These are phyloP conservation scores for Neurospora sp. DNA, from an alignment of 495 filamentous ascomycete genomes.

Conservation along the genomic window DNA sequence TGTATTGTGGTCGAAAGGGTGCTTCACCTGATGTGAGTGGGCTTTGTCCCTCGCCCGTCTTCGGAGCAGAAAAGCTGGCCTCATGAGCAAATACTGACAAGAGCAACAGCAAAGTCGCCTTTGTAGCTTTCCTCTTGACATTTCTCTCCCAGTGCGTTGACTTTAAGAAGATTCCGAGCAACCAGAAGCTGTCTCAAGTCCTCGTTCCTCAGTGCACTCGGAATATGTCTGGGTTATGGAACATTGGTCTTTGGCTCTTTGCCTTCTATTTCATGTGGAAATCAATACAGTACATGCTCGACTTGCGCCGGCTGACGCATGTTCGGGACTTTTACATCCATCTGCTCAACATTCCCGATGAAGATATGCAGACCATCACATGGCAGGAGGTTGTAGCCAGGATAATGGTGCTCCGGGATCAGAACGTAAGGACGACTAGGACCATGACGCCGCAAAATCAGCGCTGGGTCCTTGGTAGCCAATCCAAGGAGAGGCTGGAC, in stretches of 20 bases:
- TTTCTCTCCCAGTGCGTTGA: slow-evolving; percentile 85
- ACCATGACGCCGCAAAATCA: slow-evolving; percentile 36
- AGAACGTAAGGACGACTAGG: slow-evolving; percentile 73
- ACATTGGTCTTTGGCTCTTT: slow-evolving; percentile 73
- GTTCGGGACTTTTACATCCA: slow-evolving; percentile 86
- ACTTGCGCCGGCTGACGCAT: slow-evolving; percentile 60
- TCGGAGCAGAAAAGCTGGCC: slow-evolving; percentile 30
- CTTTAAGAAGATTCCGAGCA: slow-evolving; percentile 63
- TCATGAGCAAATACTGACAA: slow-evolving; percentile 10
- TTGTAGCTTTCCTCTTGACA: slow-evolving; percentile 74
- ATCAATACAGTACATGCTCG: slow-evolving; percentile 62
- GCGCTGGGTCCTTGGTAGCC: slow-evolving; percentile 62
- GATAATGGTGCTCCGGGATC: slow-evolving; percentile 77
- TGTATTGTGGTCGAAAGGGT: slow-evolving; percentile 66
- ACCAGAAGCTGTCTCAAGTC: slow-evolving; percentile 65
- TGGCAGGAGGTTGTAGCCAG: slow-evolving; percentile 92
- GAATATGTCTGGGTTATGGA: slow-evolving; percentile 74
- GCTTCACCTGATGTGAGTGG: slow-evolving; percentile 63
- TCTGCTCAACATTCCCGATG: slow-evolving; percentile 76
- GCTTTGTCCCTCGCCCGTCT: not conserved
- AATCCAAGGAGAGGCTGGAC: slow-evolving; percentile 92
- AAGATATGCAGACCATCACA: slow-evolving; percentile 89
- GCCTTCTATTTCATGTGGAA: slow-evolving; percentile 82
- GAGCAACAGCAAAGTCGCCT: slow-evolving; percentile 44
- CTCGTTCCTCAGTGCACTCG: slow-evolving; percentile 72